Base-by-base conservation (phyloP, 805 yeast species). In the Jamesozyma jinghongensis region DNA sequence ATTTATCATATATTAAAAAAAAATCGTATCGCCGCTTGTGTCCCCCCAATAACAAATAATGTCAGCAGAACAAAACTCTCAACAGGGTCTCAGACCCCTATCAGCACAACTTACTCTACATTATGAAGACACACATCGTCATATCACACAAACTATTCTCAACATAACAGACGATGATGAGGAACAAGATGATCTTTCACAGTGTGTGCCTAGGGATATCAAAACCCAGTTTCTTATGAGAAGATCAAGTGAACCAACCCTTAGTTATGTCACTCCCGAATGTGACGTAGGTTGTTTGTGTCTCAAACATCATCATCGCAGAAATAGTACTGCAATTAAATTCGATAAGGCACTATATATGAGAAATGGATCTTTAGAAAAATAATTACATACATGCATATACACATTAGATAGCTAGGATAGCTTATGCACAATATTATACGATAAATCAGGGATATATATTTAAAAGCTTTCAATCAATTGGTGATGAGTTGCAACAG, bases 301-400 rank as follows among this genome's bases (percentile, higher is more conserved):
- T 42, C 39, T 43, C 18, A 52, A 56, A 32, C 63, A 59, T 42
- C 65, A 61, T 39, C 65, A 58, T 36, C 50, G 61, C 43, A 54
- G 61, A 42, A 54, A 54, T 20, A 55, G 60, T 1, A 43, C 48
- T 4, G 60, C 60, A 16, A 43, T 55, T n/a, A 54, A 49, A 37
- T 57, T 57, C 36, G 43, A 51, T 34, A 52, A 54, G 40, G 53
- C 57, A 7, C 39, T 41, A 14, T 48, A 30, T n/a, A 37, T 22
- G 26, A 6, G 10, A 22, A 22, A 22, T 22, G 26, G 10, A 22
- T 7, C 26, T n/a, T n/a, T n/a, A n/a, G n/a, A n/a, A 22, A 22
- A 22, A 22, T 22, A 22, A 22, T 7, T n/a, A n/a, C n/a, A n/a
- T n/a, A n/a, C n/a, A n/a, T n/a, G n/a, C n/a, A n/a, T n/a, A n/a